Conservation (phyloP, 352 stramenopile species). For the Pseudoperonospora humuli region DNA sequence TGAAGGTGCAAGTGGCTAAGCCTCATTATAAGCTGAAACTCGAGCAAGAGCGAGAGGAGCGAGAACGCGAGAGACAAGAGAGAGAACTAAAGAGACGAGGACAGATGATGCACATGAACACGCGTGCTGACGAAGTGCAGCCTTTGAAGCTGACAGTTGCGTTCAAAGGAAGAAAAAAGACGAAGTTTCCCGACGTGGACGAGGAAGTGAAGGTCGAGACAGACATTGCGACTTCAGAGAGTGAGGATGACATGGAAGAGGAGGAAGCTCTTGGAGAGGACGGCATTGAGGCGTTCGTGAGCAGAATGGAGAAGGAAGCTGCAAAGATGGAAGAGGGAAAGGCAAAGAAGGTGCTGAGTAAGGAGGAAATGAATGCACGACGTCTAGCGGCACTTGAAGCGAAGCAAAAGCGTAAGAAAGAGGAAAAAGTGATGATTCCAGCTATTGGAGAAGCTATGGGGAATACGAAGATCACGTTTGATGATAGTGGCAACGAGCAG, state of each 20-base stretch:
- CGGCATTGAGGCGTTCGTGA: conserved; percentile 34
- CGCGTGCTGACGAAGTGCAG: conserved; percentile 2
- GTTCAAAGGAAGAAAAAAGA: conserved; percentile 25
- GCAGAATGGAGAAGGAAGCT: conserved; percentile 23
- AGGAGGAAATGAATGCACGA: conserved; percentile 23
- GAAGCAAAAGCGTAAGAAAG: conserved; percentile 29
- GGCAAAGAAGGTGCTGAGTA: conserved; percentile 11
- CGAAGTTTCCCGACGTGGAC: conserved; percentile 9
- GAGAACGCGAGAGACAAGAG: neutral
- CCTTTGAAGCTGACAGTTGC: conserved; percentile 8
- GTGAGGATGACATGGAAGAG: conserved; percentile 1
- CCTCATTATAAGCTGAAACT: conserved; percentile 42
- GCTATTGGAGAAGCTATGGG: conserved; percentile 15
- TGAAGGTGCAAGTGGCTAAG: conserved; percentile 52
- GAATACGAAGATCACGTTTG: conserved; percentile 74
- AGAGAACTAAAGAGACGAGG: neutral
- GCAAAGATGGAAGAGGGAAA: neutral
- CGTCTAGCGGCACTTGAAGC: conserved; percentile 48
- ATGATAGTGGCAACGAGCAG: conserved; percentile 56
- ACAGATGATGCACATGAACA: conserved; percentile 1
- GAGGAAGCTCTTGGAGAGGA: conserved; percentile 19
- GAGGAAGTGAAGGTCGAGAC: conserved; percentile 9
- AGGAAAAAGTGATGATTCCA: conserved; percentile 25
- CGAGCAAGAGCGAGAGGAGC: conserved; percentile 29
- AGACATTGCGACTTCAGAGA: conserved; percentile 5